Conservation (phyloP, 257 asterid genomes). For the Solanum virginianum region DNA sequence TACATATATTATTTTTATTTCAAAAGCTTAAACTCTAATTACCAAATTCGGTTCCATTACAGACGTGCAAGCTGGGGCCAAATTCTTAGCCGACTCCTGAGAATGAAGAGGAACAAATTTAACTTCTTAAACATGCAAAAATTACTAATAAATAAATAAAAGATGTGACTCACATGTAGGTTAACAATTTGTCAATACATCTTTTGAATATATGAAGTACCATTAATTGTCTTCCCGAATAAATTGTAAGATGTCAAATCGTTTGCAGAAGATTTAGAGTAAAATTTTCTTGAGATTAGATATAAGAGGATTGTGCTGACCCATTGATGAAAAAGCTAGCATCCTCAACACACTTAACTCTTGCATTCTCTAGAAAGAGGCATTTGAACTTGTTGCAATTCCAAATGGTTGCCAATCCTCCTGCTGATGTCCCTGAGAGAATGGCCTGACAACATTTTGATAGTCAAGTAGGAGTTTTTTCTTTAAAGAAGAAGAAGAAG, state of each 20-base stretch:
- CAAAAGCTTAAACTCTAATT: not conserved
- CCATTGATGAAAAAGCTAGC: constrained; percentile 71
- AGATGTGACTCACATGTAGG: not conserved
- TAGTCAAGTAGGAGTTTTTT: not conserved
- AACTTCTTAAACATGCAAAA: not conserved
- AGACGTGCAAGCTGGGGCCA: not conserved
- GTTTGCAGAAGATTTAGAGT: not conserved
- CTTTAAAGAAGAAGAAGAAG: not conserved
- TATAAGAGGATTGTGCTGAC: constrained; percentile 19
- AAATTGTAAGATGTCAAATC: not conserved
- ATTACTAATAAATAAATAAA: not conserved
- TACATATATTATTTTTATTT: not conserved
- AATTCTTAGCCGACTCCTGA: not conserved
- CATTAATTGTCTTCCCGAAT: not conserved
- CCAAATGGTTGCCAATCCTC: constrained; percentile 64
- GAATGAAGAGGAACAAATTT: not conserved
- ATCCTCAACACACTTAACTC: constrained; percentile 71
- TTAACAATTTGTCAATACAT: not conserved
- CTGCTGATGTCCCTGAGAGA: constrained; percentile 71
- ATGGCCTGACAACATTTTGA: constrained; percentile 27
- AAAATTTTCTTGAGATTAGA: not conserved
- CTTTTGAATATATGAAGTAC: not conserved
- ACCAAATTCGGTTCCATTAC: not conserved
- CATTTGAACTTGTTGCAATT: constrained; percentile 61
- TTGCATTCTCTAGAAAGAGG: constrained; percentile 33